Base-by-base conservation (phyloP, 73 alveolate species). In the Paramecium sonneborni region DNA sequence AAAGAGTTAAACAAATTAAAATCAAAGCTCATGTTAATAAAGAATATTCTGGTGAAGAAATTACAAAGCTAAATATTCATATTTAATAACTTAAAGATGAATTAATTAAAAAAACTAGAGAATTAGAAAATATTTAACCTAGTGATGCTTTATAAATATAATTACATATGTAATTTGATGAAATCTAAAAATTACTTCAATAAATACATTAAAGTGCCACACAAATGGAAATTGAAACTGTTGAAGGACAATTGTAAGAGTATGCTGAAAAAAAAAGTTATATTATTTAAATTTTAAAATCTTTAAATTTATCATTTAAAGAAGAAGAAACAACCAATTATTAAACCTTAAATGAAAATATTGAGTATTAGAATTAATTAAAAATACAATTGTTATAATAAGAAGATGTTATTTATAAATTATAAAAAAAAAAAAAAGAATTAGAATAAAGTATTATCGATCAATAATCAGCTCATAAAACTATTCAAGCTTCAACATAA, bases 1-100 rank as follows among this genome's bases (percentile, higher is more conserved):
- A 97, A 46, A 93, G 99, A 79, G 99, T 99, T 2, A 96, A 97
- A 72, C 79, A 95, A 28, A 95, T 96, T 14, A 95, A 93, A 92
- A 93, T 90, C 41, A 87, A 92, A 39, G 99, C 99, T 20, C 94
- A 92, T 9, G 93, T 96, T 24, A 97, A 97, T 57, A 97, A 96
- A 94, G 98, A 95, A n/a, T 57, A 95, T n/a, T 52, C 95, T 18
- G 98, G 97, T 48, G 93, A 74, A 56, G 85, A 86, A 39, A 76
- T 86, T 32, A 57, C 68, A 62, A 86, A 56, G 9, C 7, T 86
- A 34, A 58, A 86, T 48, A 30, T 38, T 15, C 37, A 39, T 14
- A 86, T 86, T 6, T 26, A 86, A 30, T 46, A 67, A 21, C 70
- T 86, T 24, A 58, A 86, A 68, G 88, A 62, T 34, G 93, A 86